Evolutionary conservation across 2,329 filamentous ascomycete species (phyloP), one percentile per base, ranked within the genome.

Genomic region (Ophidiomyces ophidiicola): DNA sequence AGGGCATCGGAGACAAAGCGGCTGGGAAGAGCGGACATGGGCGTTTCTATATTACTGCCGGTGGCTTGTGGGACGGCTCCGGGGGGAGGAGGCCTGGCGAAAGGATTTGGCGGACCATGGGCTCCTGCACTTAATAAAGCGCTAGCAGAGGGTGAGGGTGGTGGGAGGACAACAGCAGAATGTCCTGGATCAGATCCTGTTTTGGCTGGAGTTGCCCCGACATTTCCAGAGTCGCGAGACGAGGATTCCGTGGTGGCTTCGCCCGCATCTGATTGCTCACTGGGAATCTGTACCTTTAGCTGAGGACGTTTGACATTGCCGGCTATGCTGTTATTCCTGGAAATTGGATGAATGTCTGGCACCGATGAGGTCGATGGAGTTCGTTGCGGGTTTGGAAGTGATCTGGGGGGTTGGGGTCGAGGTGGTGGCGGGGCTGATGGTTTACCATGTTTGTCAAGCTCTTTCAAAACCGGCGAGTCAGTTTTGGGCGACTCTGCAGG

Each of bases 221-320:
- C 69, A 36, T 37, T 29, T 5, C 43, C 72, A 21, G 80, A 70
- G 29, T 72, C 70, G 60, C 53, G 81, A 10, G 36, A 74, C 57
- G 58, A 71, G 2, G 82, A 82, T 40, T 82, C 82, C 32, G 71
- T 83, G 2, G 81, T 83, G 32, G 77, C 80, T 42, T 78, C 83
- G 32, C 72, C 76, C 31, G 67, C 67, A 50, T 93, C 85, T 6
- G 85, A 92, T 28, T 78, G 77, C 53, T 93, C 90, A 48, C 86
- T 88, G 0, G 90, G 90, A 52, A 98, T 98, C 55, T 94, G 86
- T 3, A 98, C 85, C 50, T 84, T 94, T 32, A 98, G 69, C 38
- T 84, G 76, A 2, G 90, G 90, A 39, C 87, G 74, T 52, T 82
- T 78, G 6, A 76, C 76, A 40, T 70, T 63, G 17, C 74, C 65